phyloP scores from a whole-genome alignment of 768 basidiomycete genomes.

The Cystofilobasidium bisporidii region DNA sequence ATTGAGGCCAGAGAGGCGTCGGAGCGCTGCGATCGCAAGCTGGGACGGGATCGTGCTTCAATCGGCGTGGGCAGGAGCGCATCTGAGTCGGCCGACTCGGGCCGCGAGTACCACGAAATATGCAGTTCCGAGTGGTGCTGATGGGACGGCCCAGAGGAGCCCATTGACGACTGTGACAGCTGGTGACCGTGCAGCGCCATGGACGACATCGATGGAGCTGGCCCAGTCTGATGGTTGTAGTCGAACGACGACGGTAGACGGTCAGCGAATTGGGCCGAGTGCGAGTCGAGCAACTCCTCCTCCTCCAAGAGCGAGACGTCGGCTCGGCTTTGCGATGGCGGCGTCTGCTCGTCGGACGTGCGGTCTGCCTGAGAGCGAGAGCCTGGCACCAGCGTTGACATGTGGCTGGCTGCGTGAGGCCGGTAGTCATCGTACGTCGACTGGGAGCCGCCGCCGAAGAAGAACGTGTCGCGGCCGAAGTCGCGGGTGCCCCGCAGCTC shows the following conservation, averaged over 20 bases:
- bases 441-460: not conserved
- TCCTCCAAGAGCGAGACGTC: not conserved
- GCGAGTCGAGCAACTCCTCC: conserved; percentile 17
- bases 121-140: not conserved
- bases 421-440: not conserved
- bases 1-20: not conserved
- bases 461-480: not conserved
- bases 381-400: too few species aligned
- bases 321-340: not conserved
- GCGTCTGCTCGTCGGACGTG: not conserved
- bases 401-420: too few species aligned
- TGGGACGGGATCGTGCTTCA: not conserved
- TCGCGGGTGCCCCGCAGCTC: not conserved
- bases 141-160: not conserved
- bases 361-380: too few species aligned
- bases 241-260: not conserved
- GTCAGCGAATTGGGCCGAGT: not conserved
- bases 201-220: conserved; percentile 2
- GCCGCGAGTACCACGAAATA: not conserved
- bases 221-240: not conserved
- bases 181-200: conserved; percentile 21
- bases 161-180: not conserved
- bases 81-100: conserved; percentile 2
- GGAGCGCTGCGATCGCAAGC: not conserved
- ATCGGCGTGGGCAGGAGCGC: not conserved